Evolutionary conservation across 805 yeast species (phyloP), one percentile per base, ranked within the genome.

Genomic region (Hanseniaspora lindneri): DNA sequence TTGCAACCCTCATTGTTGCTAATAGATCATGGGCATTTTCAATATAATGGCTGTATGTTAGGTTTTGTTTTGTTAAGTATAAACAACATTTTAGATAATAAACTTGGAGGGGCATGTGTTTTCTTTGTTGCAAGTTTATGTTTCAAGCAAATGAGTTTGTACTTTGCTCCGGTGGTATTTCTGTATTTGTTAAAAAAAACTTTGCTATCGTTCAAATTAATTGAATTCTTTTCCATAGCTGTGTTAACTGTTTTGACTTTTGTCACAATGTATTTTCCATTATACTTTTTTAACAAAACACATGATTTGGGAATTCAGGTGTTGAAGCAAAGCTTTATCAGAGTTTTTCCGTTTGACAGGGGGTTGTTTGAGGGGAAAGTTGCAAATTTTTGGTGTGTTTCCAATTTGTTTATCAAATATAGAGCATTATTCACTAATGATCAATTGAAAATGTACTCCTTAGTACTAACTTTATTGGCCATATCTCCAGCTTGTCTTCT

Each of bases 311-410:
- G 61, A 3, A 16, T 63, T 1, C 51, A 55, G 2, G 69, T 66
- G 33, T 52, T 73, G 1, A 50, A 59, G 3, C 80, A 78, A 55
- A 60, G 81, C 1, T 54, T 63, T 24, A 94, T 83, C 37, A 73
- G 97, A 53, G 80, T 89, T 27, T 92, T 92, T 62, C 98, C 99
- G 1, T 89, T 92, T 55, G 75, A 79, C 39, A 74, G 97, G 60
- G 98, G 98, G 0, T 71, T 92, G 7, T 92, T 94, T 72, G 98
- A 92, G 62, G 97, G 92, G 60, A 92, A 92, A 61, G 97, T 92
- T 14, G 95, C 95, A 34, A 92, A 88, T 60, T 82, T 92, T 58
- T 92, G 99, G 99, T 88, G 97, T 63, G 80, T 95, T n/a, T 69
- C 87, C 1, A 92, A 92, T 61, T 69, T 82, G 1, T 53, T 86